phyloP scores from a whole-genome alignment of 805 yeast species.

The Blastobotrys peoriensis region DNA sequence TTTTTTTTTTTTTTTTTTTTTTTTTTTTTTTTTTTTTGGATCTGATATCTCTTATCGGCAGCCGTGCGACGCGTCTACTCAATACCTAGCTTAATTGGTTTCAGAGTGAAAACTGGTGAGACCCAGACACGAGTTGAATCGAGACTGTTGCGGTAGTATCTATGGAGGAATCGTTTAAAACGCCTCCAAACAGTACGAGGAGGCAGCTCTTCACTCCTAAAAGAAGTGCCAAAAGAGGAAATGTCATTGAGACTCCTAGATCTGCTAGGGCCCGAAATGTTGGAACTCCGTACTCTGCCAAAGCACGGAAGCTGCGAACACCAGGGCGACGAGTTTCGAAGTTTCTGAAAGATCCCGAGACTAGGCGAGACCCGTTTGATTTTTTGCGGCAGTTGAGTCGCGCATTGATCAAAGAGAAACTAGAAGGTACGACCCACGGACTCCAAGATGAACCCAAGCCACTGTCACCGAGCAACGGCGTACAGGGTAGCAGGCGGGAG shows the following conservation, averaged over 20 bases:
- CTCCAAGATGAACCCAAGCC: background rate
- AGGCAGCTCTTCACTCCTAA: background rate
- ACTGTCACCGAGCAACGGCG: background rate
- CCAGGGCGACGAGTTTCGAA: slow-evolving; percentile 14
- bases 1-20: no score
- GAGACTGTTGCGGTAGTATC: no score
- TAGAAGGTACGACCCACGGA: background rate
- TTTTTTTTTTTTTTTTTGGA: no score
- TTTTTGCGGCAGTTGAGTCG: slow-evolving; percentile 18
- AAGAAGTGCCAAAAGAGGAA: no score
- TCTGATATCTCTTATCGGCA: no score
- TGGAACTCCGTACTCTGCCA: background rate
- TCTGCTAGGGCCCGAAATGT: background rate
- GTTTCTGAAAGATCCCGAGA: slow-evolving; percentile 6
- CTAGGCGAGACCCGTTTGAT: slow-evolving; percentile 14
- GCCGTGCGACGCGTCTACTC: no score
- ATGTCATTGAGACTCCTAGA: background rate
- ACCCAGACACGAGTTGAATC: no score
- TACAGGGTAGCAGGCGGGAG: background rate
- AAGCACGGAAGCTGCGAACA: slow-evolving; percentile 11
- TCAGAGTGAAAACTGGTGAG: no score
- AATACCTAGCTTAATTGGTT: no score
- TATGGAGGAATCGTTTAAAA: no score
- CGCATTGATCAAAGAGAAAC: slow-evolving; percentile 16
- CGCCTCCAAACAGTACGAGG: no score